Percentiles rank a stretch among this genome's conserved stretches.
phyloP scores from a whole-genome alignment of 768 basidiomycete genomes.

The Tulasnella sp. region DNA sequence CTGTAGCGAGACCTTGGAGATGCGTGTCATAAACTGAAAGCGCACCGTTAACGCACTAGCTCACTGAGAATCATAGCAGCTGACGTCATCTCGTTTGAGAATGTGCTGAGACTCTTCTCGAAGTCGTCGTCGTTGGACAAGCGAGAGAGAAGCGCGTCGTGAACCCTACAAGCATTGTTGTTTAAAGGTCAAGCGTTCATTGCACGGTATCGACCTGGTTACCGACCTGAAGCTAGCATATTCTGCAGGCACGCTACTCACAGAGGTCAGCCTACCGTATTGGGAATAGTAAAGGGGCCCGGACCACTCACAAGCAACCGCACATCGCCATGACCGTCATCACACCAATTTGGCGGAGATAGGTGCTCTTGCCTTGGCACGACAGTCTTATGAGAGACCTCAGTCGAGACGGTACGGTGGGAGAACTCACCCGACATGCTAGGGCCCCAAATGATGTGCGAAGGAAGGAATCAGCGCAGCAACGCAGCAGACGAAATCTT shows the following conservation, averaged over 20 bases:
- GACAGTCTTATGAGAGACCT: slow-evolving; percentile 22
- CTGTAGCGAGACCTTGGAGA: slow-evolving; percentile 44
- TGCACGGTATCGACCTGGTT: neutral
- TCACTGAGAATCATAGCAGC: slow-evolving; percentile 82
- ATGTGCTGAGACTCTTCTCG: slow-evolving; percentile 84
- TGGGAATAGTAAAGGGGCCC: neutral
- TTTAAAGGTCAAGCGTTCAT: neutral
- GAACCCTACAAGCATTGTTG: slow-evolving; percentile 42
- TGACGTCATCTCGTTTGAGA: slow-evolving; percentile 89
- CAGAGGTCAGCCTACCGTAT: slow-evolving; percentile 14
- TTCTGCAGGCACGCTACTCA: slow-evolving; percentile 63
- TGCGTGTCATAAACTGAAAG: slow-evolving; percentile 5
- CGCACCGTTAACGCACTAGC: too few species aligned
- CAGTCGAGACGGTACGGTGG: too few species aligned
- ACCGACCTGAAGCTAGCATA: slow-evolving; percentile 78
- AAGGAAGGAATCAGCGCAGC: slow-evolving; percentile 4
- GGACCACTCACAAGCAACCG: slow-evolving; percentile 52
- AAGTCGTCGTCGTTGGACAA: slow-evolving; percentile 92
- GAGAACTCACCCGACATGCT: slow-evolving; percentile 49
- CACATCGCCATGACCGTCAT: slow-evolving; percentile 79
- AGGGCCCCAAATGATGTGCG: neutral
- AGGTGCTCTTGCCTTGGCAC: slow-evolving; percentile 97
- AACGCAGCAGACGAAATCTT: neutral
- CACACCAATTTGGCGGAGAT: slow-evolving; percentile 77
- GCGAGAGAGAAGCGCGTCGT: slow-evolving; percentile 74